phyloP scores from a whole-genome alignment of 768 basidiomycete genomes.

The Leccinellum rugosiceps region DNA sequence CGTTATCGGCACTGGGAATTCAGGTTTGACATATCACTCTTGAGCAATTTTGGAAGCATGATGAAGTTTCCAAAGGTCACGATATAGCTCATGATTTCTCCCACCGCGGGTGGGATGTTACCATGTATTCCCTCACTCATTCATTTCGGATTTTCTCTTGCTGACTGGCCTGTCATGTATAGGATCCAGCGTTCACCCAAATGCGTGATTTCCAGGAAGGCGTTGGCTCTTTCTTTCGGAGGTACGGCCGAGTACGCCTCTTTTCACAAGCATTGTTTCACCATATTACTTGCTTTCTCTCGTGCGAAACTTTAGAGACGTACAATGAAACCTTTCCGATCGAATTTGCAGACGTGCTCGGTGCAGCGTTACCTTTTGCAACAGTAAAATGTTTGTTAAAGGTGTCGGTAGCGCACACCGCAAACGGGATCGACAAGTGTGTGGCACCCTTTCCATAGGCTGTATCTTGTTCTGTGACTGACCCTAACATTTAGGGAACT shows the following conservation, averaged over 20 bases:
- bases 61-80: slow-evolving; percentile 22
- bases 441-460: background rate
- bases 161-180: background rate
- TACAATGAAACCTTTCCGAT: background rate
- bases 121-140: slow-evolving; percentile 17
- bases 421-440: background rate
- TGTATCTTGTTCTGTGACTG: background rate
- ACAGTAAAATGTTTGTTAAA: background rate
- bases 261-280: background rate
- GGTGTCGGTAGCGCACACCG: background rate
- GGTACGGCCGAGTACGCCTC: background rate
- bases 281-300: background rate
- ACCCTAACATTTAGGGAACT: background rate
- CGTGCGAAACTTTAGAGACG: background rate
- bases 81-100: slow-evolving; percentile 38
- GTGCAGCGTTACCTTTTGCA: background rate
- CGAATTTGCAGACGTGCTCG: background rate
- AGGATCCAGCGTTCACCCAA: slow-evolving; percentile 10
- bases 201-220: background rate
- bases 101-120: slow-evolving; percentile 28
- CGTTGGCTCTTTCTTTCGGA: background rate
- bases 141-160: slow-evolving; percentile 30
- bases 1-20: slow-evolving; percentile 61
- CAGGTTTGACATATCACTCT: slow-evolving; percentile 33
- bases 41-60: background rate